Evolutionary conservation across 345 rosid species (phyloP), one percentile per base, ranked within the genome.

Genomic region (Combretum micranthum): DNA sequence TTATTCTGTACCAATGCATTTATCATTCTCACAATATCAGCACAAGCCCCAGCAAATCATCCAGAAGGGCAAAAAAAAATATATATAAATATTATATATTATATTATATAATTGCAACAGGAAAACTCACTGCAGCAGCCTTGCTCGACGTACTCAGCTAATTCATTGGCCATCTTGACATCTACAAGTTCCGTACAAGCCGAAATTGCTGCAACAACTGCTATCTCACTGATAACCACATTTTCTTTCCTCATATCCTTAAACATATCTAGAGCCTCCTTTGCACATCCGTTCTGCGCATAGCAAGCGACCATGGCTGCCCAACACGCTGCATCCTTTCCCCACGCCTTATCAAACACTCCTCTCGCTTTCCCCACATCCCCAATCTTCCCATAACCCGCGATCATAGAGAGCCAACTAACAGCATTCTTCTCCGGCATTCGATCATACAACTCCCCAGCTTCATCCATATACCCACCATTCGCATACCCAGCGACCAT

Each of bases 141-240:
- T 39, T 70, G 65, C 50, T 77, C 73, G 21, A 70, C 43, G 32
- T 70, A 56, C 55, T 45, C 56, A 57, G 44, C 72, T 69, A 72
- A 69, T 66, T 44, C 71, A 47, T 63, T 60, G 20, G 74, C 85
- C 75, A 71, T 65, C 22, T 71, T 72, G n/a, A 67, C 60, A 53
- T 84, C 90, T 56, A 66, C 80, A 22, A 76, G 76, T 69, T 84
- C 81, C 11, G 83, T 69, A 60, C 86, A 81, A 26, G 77, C 72
- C 4, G 69, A 72, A 47, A 72, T 52, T 25, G 71, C 68, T 65
- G 67, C 64, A 67, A 68, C 87, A 61, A 71, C 53, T 50, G 87
- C 77, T 4, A 79, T 80, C 62, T 67, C 77, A 53, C 67, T 81
- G 16, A 69, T 48, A 44, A 45, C 55, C 18, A 73, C 47, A 20